phyloP scores from a whole-genome alignment of 2,329 filamentous ascomycete genomes.

The Sclerotinia glacialis region DNA sequence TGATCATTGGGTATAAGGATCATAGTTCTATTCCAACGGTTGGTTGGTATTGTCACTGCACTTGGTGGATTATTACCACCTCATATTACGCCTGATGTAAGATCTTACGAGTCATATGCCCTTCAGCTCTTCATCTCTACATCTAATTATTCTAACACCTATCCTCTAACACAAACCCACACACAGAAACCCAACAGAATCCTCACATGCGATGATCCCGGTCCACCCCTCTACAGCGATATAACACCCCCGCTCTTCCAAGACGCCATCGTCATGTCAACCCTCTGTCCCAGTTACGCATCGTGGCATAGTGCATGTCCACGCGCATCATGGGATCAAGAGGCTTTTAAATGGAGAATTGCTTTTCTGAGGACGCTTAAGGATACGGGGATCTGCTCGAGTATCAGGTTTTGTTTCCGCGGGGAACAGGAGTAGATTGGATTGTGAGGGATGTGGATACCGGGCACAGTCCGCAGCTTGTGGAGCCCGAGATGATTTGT shows the following conservation, averaged over 20 bases:
- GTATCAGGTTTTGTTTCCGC: neutral
- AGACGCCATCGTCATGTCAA: slow-evolving; percentile 8
- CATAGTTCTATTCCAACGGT: too few relatives aligned
- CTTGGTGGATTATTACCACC: neutral
- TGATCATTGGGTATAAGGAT: too few relatives aligned
- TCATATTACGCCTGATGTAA: neutral
- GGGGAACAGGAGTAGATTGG: slow-evolving; percentile 1
- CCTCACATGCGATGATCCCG: slow-evolving; percentile 6
- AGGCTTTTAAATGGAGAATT: slow-evolving; percentile 1
- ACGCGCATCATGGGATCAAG: neutral
- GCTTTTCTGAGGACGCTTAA: neutral
- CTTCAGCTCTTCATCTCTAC: neutral
- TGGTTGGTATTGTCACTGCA: neutral
- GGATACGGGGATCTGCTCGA: slow-evolving; percentile 4
- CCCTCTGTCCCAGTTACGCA: slow-evolving; percentile 2
- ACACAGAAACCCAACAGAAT: neutral
- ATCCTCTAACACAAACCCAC: too few relatives aligned
- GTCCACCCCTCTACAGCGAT: neutral
- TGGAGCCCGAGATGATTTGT: neutral
- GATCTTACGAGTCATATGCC: neutral
- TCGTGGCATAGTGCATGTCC: slow-evolving; percentile 9
- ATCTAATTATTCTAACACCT: slow-evolving; percentile 1
- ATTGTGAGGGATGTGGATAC: slow-evolving; percentile 6
- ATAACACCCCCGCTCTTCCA: neutral
- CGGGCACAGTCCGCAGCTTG: neutral